Percentiles rank a stretch among this genome's conserved stretches.
Evolutionary conservation across 2,329 filamentous ascomycete genomes (phyloP).

Genomic region (Fusarium scirpi): DNA sequence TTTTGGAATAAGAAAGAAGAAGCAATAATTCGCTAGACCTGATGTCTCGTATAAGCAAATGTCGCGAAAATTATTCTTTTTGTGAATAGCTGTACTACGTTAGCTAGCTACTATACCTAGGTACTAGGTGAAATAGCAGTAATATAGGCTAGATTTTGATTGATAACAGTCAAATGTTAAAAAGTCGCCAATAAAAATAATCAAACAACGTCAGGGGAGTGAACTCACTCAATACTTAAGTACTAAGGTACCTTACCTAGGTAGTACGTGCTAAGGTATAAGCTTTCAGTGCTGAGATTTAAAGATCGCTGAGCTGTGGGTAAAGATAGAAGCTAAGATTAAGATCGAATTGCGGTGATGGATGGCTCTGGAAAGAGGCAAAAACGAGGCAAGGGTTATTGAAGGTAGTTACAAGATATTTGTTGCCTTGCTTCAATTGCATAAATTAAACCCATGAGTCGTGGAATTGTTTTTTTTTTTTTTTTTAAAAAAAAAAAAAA

Average conservation of each 20-base stretch:
- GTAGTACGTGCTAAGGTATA: too few species aligned
- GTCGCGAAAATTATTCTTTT: background rate
- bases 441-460: background rate
- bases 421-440: background rate
- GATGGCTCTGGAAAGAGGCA: background rate
- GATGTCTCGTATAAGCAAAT: background rate
- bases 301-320: background rate
- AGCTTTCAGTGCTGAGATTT: too few species aligned
- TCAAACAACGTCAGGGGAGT: background rate
- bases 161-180: background rate
- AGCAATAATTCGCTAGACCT: slow-evolving; percentile 22
- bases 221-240: background rate
- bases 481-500: too few species aligned
- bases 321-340: background rate
- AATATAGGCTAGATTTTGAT: background rate
- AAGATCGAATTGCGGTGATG: background rate
- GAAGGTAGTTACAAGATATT: background rate
- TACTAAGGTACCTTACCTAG: too few species aligned
- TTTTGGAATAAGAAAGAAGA: slow-evolving; percentile 25
- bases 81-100: background rate
- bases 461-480: background rate
- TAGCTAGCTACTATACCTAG: background rate
- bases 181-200: background rate
- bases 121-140: background rate
- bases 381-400: background rate